Conservation (phyloP, 306 rosid species). For the Prinsepia uniflora region DNA sequence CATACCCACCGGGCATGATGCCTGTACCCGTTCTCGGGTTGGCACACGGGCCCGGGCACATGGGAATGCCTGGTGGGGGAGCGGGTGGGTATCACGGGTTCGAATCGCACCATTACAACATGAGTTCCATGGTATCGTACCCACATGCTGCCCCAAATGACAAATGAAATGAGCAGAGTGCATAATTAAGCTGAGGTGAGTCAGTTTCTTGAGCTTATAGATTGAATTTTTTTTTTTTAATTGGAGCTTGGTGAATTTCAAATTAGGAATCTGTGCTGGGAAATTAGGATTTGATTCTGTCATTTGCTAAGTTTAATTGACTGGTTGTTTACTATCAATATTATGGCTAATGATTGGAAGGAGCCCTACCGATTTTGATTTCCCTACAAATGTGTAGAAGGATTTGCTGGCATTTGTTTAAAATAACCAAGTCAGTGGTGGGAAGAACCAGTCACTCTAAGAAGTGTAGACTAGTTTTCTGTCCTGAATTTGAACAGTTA, state of each 20-base stretch:
- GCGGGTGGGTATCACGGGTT: conserved; percentile 41
- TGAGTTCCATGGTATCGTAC: conserved; percentile 39
- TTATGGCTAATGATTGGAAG: not conserved
- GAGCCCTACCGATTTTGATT: not conserved
- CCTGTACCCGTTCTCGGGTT: conserved; percentile 50
- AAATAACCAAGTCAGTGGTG: not conserved
- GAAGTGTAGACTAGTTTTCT: not conserved
- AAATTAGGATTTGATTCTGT: not conserved
- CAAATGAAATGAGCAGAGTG: not conserved
- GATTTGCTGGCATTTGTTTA: not conserved
- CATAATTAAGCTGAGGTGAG: conserved; percentile 27
- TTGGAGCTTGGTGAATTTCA: not conserved
- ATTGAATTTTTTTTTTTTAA: not conserved
- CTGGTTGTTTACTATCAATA: not conserved
- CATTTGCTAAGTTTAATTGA: not conserved
- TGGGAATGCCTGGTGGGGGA: conserved; percentile 39
- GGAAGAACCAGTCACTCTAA: not conserved
- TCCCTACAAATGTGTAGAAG: not conserved
- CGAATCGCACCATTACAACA: conserved; percentile 40
- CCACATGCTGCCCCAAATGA: conserved; percentile 28
- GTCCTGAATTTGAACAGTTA: not conserved
- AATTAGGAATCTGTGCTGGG: not conserved
- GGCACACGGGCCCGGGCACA: conserved; percentile 45
- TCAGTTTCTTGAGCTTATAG: not conserved
- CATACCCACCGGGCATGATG: conserved; percentile 27